Evolutionary conservation across 2,329 filamentous ascomycete species (phyloP), one percentile per base, ranked within the genome.

Genomic region (Cyphellophora attinorum): DNA sequence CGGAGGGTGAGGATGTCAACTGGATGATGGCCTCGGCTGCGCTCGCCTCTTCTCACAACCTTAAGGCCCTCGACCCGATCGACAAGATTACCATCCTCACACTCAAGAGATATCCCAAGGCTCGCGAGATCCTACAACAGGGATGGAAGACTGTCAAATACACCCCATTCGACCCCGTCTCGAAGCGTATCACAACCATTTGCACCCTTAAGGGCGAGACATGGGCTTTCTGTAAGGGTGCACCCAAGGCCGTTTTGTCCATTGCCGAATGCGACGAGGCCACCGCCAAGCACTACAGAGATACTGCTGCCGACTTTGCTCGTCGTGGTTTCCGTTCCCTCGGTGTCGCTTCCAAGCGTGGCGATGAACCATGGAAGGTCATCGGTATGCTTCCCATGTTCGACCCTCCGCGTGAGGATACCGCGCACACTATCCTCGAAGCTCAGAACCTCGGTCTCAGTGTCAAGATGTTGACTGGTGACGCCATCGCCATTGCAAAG

Each of bases 21-120:
- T 85, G 79, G 79, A 84, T 85, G 79, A 84, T 85, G 80, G 79
- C 80, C 45, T 80, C 82, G 41, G 80, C 81, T 40, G 80, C 80
- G 41, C 72, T 85, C 37, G 81, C 80, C 38, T 84, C 79, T 34
- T 84, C 80, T 43, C 80, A 85, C 68, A 85, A 84, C 65, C 69
- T 83, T 63, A 81, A 81, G 65, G 81, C 79, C 42, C 72, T 85
- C 43, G 81, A 85, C 55, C 80, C 80, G 41, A 85, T 85, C 51
- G 80, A 85, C 65, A 85, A 85, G 65, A 76, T 85, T 51, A 85
- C 78, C 36, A 80, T 85, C 50, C 67, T 84, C 39, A 83, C 79
- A 35, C 73, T 85, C 51, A 81, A 81, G 61, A 72, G 77, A 45
- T 84, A 83, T 63, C 81, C 81, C 56, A 82, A 80, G 65, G 79